phyloP scores from a whole-genome alignment of 192 early-diverging fungal genomes.

The Dissophora globulifera region DNA sequence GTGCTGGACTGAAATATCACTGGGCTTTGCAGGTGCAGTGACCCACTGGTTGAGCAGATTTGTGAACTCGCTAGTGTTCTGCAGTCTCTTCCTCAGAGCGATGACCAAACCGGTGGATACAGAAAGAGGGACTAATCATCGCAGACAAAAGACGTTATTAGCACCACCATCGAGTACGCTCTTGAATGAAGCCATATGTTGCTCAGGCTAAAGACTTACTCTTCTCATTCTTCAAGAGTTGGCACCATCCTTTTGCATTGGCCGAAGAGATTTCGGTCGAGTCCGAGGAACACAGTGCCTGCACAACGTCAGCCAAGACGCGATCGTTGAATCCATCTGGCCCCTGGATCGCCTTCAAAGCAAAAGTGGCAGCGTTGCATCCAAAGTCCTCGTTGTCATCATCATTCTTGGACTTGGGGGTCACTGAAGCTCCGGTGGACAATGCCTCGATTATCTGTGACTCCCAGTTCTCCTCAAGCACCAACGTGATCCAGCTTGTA shows the following conservation, averaged over 20 bases:
- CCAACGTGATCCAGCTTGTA: slow-evolving; percentile 33
- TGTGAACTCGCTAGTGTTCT: slow-evolving; percentile 41
- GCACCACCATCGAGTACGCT: no score
- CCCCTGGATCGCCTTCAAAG: slow-evolving; percentile 15
- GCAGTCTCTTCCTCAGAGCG: slow-evolving; percentile 25
- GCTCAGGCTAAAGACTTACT: no score
- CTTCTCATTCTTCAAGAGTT: slow-evolving; percentile 28
- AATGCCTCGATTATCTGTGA: slow-evolving; percentile 22
- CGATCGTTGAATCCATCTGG: slow-evolving; percentile 44
- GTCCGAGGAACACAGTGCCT: slow-evolving; percentile 21
- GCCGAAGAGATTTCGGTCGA: slow-evolving; percentile 2
- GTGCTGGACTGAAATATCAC: slow-evolving; percentile 17
- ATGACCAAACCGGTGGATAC: slow-evolving; percentile 25
- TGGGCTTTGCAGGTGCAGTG: slow-evolving; percentile 21
- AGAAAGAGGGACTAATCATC: slow-evolving; percentile 22
- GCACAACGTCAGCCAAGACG: slow-evolving; percentile 29
- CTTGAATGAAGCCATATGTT: no score
- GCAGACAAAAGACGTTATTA: background rate
- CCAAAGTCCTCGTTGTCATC: slow-evolving; percentile 25
- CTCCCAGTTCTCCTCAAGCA: slow-evolving; percentile 34
- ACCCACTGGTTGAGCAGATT: slow-evolving; percentile 48
- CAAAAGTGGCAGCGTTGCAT: slow-evolving; percentile 25
- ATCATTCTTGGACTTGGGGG: background rate
- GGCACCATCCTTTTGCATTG: slow-evolving; percentile 44
- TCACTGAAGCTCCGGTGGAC: background rate